Percentiles rank a stretch among this genome's conserved stretches.
phyloP scores from a whole-genome alignment of 345 rosid species.

The Punica granatum region DNA sequence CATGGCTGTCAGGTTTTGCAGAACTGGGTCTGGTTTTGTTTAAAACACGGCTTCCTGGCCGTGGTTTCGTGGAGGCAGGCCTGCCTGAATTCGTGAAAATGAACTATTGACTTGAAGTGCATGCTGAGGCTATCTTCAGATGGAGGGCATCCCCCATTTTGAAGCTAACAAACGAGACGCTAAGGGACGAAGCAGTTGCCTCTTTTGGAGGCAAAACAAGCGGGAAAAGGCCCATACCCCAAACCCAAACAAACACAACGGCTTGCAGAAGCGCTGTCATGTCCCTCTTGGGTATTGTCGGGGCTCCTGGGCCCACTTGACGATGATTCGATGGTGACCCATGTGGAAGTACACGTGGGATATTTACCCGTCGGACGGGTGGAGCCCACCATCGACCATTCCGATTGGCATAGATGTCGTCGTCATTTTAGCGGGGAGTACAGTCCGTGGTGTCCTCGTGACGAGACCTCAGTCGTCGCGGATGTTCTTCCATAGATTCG shows the following conservation, averaged over 20 bases:
- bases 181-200: slow-evolving; percentile 22
- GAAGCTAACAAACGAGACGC: slow-evolving; percentile 34
- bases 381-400: neutral
- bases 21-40: neutral
- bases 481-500: neutral
- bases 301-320: neutral
- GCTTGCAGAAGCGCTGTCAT: slow-evolving; percentile 14
- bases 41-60: neutral
- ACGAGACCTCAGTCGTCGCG: neutral
- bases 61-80: neutral
- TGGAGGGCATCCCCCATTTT: slow-evolving; percentile 18
- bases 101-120: neutral
- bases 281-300: neutral
- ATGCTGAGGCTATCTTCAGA: neutral
- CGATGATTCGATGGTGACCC: slow-evolving; percentile 19
- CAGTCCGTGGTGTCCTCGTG: neutral
- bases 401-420: neutral
- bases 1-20: neutral
- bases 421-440: no score
- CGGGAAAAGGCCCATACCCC: neutral
- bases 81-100: neutral
- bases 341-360: slow-evolving; percentile 28
- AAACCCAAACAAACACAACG: neutral
- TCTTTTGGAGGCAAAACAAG: slow-evolving; percentile 6
- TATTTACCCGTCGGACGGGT: neutral